These are phyloP conservation scores for Cunninghamia lanceolata DNA, from an alignment of 75 land plant species.

Conservation along the genomic window DNA sequence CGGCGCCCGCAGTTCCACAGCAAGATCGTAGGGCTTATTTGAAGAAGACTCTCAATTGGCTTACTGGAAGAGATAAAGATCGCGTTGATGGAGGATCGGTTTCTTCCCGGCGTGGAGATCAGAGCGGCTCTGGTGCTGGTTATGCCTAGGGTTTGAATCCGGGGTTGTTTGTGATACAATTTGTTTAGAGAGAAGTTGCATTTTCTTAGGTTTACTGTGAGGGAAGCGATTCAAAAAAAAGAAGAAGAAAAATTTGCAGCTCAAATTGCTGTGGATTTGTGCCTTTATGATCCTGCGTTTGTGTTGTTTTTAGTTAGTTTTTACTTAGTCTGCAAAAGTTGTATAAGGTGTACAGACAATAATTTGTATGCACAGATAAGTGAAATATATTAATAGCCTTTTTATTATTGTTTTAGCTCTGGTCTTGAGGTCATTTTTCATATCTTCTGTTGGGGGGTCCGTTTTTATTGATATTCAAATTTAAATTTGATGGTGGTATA, in stretches of 20 bases:
- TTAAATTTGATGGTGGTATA: no score
- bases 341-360: not conserved
- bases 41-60: not conserved
- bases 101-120: not conserved
- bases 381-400: no score
- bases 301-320: not conserved
- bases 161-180: no score
- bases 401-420: no score
- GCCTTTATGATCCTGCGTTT: not conserved
- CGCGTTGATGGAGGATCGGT: not conserved
- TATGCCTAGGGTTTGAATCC: no score
- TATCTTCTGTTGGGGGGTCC: no score
- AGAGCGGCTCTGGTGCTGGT: not conserved
- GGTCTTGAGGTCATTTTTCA: no score
- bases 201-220: no score
- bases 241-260: not conserved
- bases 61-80: not conserved
- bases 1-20: not conserved
- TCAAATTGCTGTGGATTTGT: not conserved
- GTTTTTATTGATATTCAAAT: no score
- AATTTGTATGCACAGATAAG: not conserved
- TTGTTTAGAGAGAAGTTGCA: no score
- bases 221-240: no score
- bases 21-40: not conserved
- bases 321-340: not conserved